A percentile compares a stretch with the other conserved stretches of the same genome.
phyloP scores from a whole-genome alignment of 371 early-diverging fungal genomes.

The Basidiobolus meristosporus region DNA sequence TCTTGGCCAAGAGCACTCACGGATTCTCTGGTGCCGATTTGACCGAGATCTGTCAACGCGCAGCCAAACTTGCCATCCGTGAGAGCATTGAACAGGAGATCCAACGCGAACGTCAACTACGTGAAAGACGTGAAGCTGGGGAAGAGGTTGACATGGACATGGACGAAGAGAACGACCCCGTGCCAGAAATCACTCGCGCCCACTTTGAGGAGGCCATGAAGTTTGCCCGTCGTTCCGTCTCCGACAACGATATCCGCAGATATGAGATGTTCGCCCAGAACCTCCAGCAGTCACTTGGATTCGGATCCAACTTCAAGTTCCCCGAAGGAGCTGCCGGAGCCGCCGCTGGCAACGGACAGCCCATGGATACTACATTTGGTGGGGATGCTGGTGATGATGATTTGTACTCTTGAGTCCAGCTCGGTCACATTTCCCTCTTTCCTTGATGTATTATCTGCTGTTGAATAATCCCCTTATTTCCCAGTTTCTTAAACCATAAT shows the following conservation, averaged over 20 bases:
- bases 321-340: conserved; percentile 52
- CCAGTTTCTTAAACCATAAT: too few species aligned
- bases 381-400: conserved; percentile 29
- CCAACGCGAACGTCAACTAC: conserved; percentile 38
- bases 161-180: conserved; percentile 54
- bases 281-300: conserved; percentile 83
- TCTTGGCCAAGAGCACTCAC: conserved; percentile 79
- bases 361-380: conserved; percentile 11
- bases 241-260: conserved; percentile 91
- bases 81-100: conserved; percentile 95
- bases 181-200: conserved; percentile 79
- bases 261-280: conserved; percentile 99
- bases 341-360: conserved; percentile 11
- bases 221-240: conserved; percentile 92
- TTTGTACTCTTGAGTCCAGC: conserved; percentile 19
- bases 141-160: conserved; percentile 43
- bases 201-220: conserved; percentile 98
- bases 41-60: conserved; percentile 99
- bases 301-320: conserved; percentile 81
- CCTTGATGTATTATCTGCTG: too few species aligned
- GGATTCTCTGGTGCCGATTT: conserved; percentile 99
- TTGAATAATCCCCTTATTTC: too few species aligned
- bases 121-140: conserved; percentile 42
- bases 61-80: conserved; percentile 98
- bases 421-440: too few species aligned